A percentile compares a stretch with the other conserved stretches of the same genome.
phyloP scores from a whole-genome alignment of 1,284 basidiomycete species.

The Cutaneotrichosporon cavernicola region DNA sequence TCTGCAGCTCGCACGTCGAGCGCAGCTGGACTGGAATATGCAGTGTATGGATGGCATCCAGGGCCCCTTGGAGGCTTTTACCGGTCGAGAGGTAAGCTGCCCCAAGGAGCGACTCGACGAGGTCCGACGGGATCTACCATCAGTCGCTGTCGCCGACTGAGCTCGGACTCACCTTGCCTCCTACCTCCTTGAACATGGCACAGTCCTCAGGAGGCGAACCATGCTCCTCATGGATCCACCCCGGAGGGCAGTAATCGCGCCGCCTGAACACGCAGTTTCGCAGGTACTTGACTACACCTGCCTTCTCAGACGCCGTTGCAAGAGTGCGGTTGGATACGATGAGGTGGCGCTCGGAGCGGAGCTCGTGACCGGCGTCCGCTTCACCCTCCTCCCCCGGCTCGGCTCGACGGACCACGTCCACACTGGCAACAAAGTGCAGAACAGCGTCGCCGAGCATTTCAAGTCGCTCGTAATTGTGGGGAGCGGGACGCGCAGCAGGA shows the following conservation, averaged over 20 bases:
- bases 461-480: conserved; percentile 40
- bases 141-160: neutral
- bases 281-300: conserved; percentile 38
- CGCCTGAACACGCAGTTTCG: conserved; percentile 21
- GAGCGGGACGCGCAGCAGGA: conserved; percentile 13
- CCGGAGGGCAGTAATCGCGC: conserved; percentile 35
- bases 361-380: neutral
- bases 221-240: conserved; percentile 27
- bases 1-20: neutral
- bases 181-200: conserved; percentile 19
- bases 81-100: conserved; percentile 36
- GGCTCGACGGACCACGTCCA: conserved; percentile 25
- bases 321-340: conserved; percentile 37
- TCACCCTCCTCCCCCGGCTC: conserved; percentile 19
- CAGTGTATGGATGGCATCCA: conserved; percentile 30
- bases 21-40: conserved; percentile 24
- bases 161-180: conserved; percentile 36
- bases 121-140: conserved; percentile 24
- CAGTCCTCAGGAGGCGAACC: neutral
- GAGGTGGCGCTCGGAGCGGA: conserved; percentile 29
- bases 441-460: conserved; percentile 48
- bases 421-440: conserved; percentile 36
- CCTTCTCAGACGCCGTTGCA: conserved; percentile 21
- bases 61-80: conserved; percentile 16
- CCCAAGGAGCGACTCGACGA: conserved; percentile 42